phyloP scores from a whole-genome alignment of 2,329 filamentous ascomycete species.

The Aspergillus sp. region DNA sequence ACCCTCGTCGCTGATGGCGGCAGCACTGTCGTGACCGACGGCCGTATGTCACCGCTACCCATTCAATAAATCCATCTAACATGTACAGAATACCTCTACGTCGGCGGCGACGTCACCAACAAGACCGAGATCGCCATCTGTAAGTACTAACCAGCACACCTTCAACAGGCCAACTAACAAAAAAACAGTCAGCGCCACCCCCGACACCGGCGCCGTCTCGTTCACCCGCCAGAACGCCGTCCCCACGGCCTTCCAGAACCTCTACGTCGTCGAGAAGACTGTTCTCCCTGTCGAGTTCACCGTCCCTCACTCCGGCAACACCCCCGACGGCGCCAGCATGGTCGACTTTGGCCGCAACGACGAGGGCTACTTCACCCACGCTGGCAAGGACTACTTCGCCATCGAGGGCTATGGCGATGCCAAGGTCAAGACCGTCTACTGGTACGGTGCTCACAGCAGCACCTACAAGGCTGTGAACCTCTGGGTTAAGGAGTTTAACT shows the following conservation, averaged over 20 bases:
- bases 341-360: constrained; percentile 26
- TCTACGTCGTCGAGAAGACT: constrained; percentile 26
- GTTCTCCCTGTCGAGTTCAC: constrained; percentile 25
- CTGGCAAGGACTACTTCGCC: constrained; percentile 26
- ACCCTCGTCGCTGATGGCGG: constrained; percentile 29
- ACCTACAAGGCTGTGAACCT: constrained; percentile 21
- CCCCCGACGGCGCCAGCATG: constrained; percentile 24
- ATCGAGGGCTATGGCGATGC: constrained; percentile 25
- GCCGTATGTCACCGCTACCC: constrained; percentile 22
- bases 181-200: constrained; percentile 19
- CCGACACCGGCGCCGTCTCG: constrained; percentile 21
- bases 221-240: constrained; percentile 23
- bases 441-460: constrained; percentile 27
- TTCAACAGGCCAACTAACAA: background rate
- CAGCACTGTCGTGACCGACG: constrained; percentile 26
- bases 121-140: constrained; percentile 27
- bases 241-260: constrained; percentile 30
- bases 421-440: constrained; percentile 24
- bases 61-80: background rate
- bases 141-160: constrained; percentile 10
- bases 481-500: constrained; percentile 26
- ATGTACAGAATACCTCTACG: constrained; percentile 22
- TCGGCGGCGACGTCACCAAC: constrained; percentile 19
- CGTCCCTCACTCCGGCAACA: constrained; percentile 27
- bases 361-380: constrained; percentile 28